Evolutionary conservation across 768 basidiomycete species (phyloP), one percentile per base, ranked within the genome.

Genomic region (Mrakia gelida): DNA sequence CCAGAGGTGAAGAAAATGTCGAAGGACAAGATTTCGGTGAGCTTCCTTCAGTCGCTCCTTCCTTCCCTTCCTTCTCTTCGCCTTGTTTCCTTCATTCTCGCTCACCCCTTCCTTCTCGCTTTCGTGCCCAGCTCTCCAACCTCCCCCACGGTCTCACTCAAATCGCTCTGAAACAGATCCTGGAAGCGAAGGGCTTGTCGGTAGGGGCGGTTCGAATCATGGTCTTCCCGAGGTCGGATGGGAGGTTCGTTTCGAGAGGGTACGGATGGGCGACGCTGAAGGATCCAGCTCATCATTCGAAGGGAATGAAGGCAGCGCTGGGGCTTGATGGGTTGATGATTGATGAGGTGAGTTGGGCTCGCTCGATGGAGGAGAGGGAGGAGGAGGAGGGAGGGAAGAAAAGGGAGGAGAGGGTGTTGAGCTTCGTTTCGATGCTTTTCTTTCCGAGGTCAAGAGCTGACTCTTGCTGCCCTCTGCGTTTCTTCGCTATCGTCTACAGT

Each of bases 221-320:
- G 10, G 72, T 41, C 54, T 74, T 21, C 43, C 67, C 73, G 1
- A 32, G 77, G 23, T 38, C 59, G 49, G 72, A 74, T 71, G 65
- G 72, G 38, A 73, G 72, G 26, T 74, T 74, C 49, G 34, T 74
- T 34, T 73, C 71, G 28, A 59, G 77, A 30, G 77, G 77, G n/a
- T 78, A 73, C 54, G 77, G 77, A 26, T 78, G 77, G 77, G 71
- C 45, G 10, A 15, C 77, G n/a, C 49, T 78, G 16, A 28, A 11
- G 49, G 10, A 63, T 32, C n/a, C 59, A 16, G 41, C 11, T 8
- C 45, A 78, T 23, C 30, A 34, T 49, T 32, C 34, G 18, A 68
- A 45, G 62, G 77, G 41, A 2, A 49, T 74, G 45, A 30, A 49
- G 43, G 34, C 34, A 15, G 67, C 67, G 5, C 8, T 70, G 18